A percentile compares a stretch with the other conserved stretches of the same genome.
Conservation (phyloP, 2,329 filamentous ascomycete genomes). For the Tolypocladium endophyticum region DNA sequence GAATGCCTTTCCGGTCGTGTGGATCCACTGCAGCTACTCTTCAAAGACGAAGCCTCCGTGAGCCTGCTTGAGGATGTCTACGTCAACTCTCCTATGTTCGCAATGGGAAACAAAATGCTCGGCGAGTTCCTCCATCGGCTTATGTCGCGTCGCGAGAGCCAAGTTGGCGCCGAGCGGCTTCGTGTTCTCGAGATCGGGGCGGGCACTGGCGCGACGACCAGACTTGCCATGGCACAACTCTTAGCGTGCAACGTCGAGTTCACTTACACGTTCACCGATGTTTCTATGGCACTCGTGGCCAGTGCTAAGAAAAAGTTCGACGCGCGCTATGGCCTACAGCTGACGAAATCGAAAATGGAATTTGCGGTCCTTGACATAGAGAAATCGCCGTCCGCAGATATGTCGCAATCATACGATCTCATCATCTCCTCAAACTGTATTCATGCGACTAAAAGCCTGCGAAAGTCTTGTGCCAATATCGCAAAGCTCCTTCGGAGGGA, state of each 20-base stretch:
- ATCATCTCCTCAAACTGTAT: constrained; percentile 25
- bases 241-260: neutral
- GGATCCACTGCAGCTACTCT: constrained; percentile 28
- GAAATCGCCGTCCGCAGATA: constrained; percentile 6
- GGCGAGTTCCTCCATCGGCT: neutral
- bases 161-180: constrained; percentile 7
- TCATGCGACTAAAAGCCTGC: constrained; percentile 20
- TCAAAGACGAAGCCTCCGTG: constrained; percentile 16
- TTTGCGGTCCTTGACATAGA: constrained; percentile 20
- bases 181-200: constrained; percentile 32
- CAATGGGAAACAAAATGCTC: constrained; percentile 11
- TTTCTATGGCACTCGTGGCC: constrained; percentile 22
- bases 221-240: constrained; percentile 16
- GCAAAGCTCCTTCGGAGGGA: constrained; percentile 13
- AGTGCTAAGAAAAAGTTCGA: constrained; percentile 14
- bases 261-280: constrained; percentile 31
- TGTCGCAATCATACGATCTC: constrained; percentile 14
- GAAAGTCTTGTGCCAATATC: constrained; percentile 10
- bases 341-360: constrained; percentile 9
- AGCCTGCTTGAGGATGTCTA: constrained; percentile 25
- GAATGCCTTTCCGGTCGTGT: constrained; percentile 23
- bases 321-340: neutral
- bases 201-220: constrained; percentile 31
- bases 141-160: neutral
- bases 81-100: constrained; percentile 14